phyloP scores from a whole-genome alignment of 1,284 basidiomycete species.

The Rhodotorula sp. region DNA sequence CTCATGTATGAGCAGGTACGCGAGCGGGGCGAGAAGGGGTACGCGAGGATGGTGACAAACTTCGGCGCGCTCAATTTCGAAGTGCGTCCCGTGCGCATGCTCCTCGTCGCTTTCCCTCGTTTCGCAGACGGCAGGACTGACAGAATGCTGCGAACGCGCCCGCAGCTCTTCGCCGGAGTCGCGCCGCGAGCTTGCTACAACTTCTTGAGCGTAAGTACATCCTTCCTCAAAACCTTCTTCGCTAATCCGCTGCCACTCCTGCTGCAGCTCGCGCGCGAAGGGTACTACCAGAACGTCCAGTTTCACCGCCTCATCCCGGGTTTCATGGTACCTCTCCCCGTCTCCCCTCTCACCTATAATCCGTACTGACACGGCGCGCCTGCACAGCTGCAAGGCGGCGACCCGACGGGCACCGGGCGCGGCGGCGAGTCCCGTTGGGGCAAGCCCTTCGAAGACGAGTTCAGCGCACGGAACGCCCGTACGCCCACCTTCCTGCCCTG shows the following conservation, averaged over 20 bases:
- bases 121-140: too few relatives aligned
- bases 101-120: conserved; percentile 57
- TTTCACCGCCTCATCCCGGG: conserved; percentile 95
- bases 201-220: conserved; percentile 88
- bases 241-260: not conserved
- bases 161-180: conserved; percentile 92
- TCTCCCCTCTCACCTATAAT: not conserved
- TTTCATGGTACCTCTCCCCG: conserved; percentile 67
- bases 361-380: not conserved
- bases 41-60: conserved; percentile 31
- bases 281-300: conserved; percentile 80
- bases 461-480: conserved; percentile 63
- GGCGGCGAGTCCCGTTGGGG: conserved; percentile 96
- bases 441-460: conserved; percentile 90
- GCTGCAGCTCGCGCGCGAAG: conserved; percentile 70
- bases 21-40: conserved; percentile 41
- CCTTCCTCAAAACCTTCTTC: conserved; percentile 88
- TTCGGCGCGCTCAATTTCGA: conserved; percentile 32
- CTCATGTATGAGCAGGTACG: conserved; percentile 67
- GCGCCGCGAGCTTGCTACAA: conserved; percentile 98
- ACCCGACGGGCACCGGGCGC: conserved; percentile 79
- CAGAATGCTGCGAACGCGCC: conserved; percentile 50
- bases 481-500: not conserved
- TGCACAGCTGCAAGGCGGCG: conserved; percentile 42
- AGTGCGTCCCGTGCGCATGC: conserved; percentile 55